Conservation (phyloP, 306 rosid genomes). For the Neltuma alba region DNA sequence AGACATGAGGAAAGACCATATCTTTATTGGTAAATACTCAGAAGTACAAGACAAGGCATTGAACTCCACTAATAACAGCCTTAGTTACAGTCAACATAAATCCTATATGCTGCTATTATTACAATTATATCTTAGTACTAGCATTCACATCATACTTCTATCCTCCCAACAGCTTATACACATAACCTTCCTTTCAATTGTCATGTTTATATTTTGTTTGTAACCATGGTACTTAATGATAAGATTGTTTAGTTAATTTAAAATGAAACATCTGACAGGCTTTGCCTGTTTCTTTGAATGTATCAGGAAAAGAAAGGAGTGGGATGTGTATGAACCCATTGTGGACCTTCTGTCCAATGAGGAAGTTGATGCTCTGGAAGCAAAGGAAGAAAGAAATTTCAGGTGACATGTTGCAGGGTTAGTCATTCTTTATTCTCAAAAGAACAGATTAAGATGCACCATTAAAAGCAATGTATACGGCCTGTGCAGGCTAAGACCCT, state of each 20-base stretch:
- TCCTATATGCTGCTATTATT: neutral
- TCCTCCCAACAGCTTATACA: neutral
- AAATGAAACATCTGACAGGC: slow-evolving; percentile 22
- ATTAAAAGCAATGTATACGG: slow-evolving; percentile 4
- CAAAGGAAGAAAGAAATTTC: slow-evolving; percentile 82
- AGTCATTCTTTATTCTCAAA: neutral
- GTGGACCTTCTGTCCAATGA: slow-evolving; percentile 91
- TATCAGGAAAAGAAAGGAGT: slow-evolving; percentile 95
- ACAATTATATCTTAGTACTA: neutral
- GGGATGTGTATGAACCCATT: slow-evolving; percentile 90
- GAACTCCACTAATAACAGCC: neutral
- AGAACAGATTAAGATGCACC: neutral
- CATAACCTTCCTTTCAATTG: neutral
- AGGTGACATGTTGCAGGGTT: slow-evolving; percentile 40
- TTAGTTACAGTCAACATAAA: neutral
- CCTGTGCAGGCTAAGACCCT: neutral
- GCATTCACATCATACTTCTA: neutral
- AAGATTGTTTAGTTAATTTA: neutral
- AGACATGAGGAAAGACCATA: neutral
- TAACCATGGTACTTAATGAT: neutral
- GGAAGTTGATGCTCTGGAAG: slow-evolving; percentile 95
- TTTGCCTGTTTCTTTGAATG: slow-evolving; percentile 41
- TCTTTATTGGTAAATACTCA: neutral
- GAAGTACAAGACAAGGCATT: neutral
- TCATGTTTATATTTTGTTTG: slow-evolving; percentile 1